Base-by-base conservation (phyloP, 345 rosid genomes). In the Citrus sp. region DNA sequence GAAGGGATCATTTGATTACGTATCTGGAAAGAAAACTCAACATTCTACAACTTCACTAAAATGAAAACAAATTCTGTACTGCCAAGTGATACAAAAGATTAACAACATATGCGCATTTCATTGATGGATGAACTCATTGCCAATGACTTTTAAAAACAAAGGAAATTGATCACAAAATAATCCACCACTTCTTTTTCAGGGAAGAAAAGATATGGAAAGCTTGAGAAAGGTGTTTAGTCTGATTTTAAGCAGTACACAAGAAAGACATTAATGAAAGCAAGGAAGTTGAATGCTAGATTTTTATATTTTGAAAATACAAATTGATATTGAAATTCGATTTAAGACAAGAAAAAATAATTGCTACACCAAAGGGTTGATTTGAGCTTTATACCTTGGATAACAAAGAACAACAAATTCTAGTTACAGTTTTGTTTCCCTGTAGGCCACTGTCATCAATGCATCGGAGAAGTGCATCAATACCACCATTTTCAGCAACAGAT, bases 401-500 rank as follows among this genome's bases (percentile, higher is more conserved):
- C 83, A 96, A 79, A 27, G 97, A 89, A 87, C 99, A 96, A 70
- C 89, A 94, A 34, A 89, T 86, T 82, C 76, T 90, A 51, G 98
- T 95, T 19, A 90, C 90, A 80, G 65, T 79, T 83, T 85, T 87
- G 85, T 91, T 91, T 87, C 92, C 90, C 78, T 89, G 96, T 82
- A 88, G 92, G 56, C 94, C 93, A 62, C 97, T 89, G 65, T 87
- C 91, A 86, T 90, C 97, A 80, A 94, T 90, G 69, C 95, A 89
- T 70, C 51, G 81, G 71, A 96, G 94, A 81, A 91, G 87, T 24
- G 82, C 90, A 81, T 92, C 93, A 42, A 96, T 90, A 75, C 98
- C 98, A 54, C 98, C 98, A 82, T 72, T 85, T 79, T 94, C 97
- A 38, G 98, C 98, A 61, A 96, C 92, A 76, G 91, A 90, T 85